Evolutionary conservation across 192 early-diverging fungal genomes (phyloP), one percentile per base, ranked within the genome.

Genomic region (Chytriomyces confervae): DNA sequence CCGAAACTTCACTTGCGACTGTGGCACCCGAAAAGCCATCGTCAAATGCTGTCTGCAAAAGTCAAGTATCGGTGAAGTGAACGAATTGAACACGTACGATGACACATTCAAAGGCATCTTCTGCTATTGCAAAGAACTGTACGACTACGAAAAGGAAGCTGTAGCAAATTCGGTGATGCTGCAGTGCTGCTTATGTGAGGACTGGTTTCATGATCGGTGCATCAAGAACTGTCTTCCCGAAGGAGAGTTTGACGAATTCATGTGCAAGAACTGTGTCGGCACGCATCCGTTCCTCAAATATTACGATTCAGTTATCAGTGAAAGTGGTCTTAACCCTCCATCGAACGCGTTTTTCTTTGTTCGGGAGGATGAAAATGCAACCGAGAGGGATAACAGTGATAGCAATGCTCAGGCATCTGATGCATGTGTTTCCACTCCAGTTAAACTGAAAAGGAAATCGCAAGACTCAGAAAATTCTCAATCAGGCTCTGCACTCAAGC

Each of bases 131-230:
- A 83, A 95, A 64, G 77, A 82, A 43, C 79, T 83, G 4, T 97
- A 98, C 80, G 91, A 95, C 69, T 23, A 72, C 49, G 77, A 71
- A 7, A 66, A 9, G 44, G 77, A 79, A 48, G 86, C 85, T 18
- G 89, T 78, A 43, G 95, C 96, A 69, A 84, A 91, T 20, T 86
- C 83, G 13, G 84, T 86, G 57, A 98, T 98, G 96, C 72, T 91
- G 9, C 91, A 97, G 85, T 98, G 96, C 73, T 81, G 90, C 24
- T 62, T 93, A 0, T 98, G 96, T 81, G 92, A 95, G 77, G 95
- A 94, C 81, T 95, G 93, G 95, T 69, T 82, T 46, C 80, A 81
- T 74, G 84, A 85, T 72, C 27, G 72, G 6, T 82, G 84, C 61
- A 80, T 82, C 47, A 66, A 66, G 43, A 66, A 76, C 50, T 76